Evolutionary conservation across 768 basidiomycete genomes (phyloP).

Genomic region (Lactifluus hygrophoroides): DNA sequence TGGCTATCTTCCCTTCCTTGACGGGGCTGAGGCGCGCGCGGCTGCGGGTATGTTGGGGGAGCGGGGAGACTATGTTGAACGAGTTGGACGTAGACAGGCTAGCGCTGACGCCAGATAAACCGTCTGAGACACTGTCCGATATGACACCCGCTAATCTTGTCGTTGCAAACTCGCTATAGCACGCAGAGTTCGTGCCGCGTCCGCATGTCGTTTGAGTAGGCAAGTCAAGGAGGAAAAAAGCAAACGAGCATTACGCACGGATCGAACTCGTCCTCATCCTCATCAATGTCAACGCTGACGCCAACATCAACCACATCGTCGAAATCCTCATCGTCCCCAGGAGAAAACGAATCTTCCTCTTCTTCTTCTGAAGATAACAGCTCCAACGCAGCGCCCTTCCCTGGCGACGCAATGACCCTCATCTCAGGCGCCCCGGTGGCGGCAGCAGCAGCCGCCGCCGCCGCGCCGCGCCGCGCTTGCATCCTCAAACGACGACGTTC

Average conservation of each 20-base stretch:
- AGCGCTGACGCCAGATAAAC: constrained; percentile 49
- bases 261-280: constrained; percentile 69
- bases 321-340: constrained; percentile 37
- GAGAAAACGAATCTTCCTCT: constrained; percentile 40
- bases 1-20: constrained; percentile 16
- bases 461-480: constrained; percentile 46
- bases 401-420: constrained; percentile 26
- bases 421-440: constrained; percentile 26
- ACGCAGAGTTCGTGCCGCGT: background rate
- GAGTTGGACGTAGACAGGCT: constrained; percentile 47
- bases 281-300: constrained; percentile 48
- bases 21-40: constrained; percentile 56
- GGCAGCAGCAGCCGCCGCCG: constrained; percentile 14
- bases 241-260: constrained; percentile 42
- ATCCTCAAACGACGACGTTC: constrained; percentile 56
- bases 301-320: constrained; percentile 40
- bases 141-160: constrained; percentile 40
- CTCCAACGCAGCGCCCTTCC: constrained; percentile 38
- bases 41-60: constrained; percentile 31
- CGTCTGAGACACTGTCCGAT: constrained; percentile 59
- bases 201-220: background rate
- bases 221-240: background rate
- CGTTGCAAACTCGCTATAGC: constrained; percentile 56
- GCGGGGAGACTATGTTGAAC: constrained; percentile 43
- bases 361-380: constrained; percentile 42